A percentile compares a stretch with the other conserved stretches of the same genome.
These are phyloP conservation scores for Cladorrhinum sp. DNA, from an alignment of 2,329 filamentous ascomycete genomes.

Conservation along the genomic window DNA sequence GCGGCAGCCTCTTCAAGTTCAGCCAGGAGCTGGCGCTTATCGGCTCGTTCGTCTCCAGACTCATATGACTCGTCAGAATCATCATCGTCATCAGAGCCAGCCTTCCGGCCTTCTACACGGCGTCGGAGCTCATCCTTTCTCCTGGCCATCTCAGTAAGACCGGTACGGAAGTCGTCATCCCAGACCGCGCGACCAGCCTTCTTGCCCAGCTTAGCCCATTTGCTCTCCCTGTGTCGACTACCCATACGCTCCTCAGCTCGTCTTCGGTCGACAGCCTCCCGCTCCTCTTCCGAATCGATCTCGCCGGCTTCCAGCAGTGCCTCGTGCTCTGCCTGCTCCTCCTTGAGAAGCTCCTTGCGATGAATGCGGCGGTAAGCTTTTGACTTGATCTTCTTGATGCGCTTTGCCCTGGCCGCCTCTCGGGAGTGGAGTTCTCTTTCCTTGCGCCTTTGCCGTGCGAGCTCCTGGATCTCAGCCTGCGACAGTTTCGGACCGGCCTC, in stretches of 20 bases:
- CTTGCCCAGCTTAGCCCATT: slow-evolving; percentile 85
- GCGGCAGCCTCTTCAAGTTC: slow-evolving; percentile 45
- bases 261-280: slow-evolving; percentile 64
- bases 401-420: slow-evolving; percentile 82
- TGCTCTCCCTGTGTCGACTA: slow-evolving; percentile 80
- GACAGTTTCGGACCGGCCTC: slow-evolving; percentile 68
- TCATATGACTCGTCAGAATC: slow-evolving; percentile 53
- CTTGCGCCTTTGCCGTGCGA: slow-evolving; percentile 71
- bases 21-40: slow-evolving; percentile 47
- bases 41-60: slow-evolving; percentile 53
- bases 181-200: slow-evolving; percentile 76
- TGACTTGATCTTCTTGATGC: slow-evolving; percentile 98
- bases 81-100: slow-evolving; percentile 32
- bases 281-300: slow-evolving; percentile 63
- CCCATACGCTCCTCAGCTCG: slow-evolving; percentile 83
- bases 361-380: slow-evolving; percentile 92
- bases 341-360: slow-evolving; percentile 64
- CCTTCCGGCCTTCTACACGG: slow-evolving; percentile 68
- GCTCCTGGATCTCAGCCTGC: slow-evolving; percentile 66
- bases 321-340: slow-evolving; percentile 52
- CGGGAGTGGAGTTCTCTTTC: slow-evolving; percentile 82
- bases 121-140: slow-evolving; percentile 78
- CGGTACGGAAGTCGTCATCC: slow-evolving; percentile 81
- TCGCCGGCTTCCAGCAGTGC: slow-evolving; percentile 53
- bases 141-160: slow-evolving; percentile 75